These are phyloP conservation scores for Ustilaginoidea virens DNA, from an alignment of 2,329 filamentous ascomycete genomes.

Conservation along the genomic window DNA sequence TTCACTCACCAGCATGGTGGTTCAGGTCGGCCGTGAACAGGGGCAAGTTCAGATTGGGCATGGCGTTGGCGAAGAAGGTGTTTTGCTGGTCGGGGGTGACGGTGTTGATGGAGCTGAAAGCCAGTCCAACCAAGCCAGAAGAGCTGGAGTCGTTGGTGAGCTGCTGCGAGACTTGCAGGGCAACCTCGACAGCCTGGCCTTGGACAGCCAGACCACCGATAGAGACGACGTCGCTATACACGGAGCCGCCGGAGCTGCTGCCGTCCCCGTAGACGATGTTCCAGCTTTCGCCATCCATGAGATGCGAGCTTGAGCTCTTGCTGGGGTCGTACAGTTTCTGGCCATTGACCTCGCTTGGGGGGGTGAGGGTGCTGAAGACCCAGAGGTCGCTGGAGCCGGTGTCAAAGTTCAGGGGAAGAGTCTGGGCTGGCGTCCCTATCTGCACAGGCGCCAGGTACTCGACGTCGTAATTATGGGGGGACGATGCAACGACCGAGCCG, in stretches of 20 bases:
- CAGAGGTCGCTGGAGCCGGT: conserved; percentile 14
- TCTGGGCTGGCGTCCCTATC: conserved; percentile 9
- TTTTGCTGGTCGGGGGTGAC: conserved; percentile 23
- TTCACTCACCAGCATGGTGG: conserved; percentile 19
- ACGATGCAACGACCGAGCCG: conserved; percentile 5
- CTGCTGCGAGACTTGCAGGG: conserved; percentile 22
- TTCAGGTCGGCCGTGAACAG: conserved; percentile 58
- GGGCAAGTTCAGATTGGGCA: conserved; percentile 6
- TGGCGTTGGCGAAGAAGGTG: conserved; percentile 25
- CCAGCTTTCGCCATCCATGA: conserved; percentile 23
- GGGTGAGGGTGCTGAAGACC: conserved; percentile 27
- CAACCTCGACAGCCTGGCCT: conserved; percentile 27
- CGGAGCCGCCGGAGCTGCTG: conserved; percentile 24
- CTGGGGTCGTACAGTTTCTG: conserved; percentile 24
- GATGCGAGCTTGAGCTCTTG: conserved; percentile 21
- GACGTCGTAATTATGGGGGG: conserved; percentile 6
- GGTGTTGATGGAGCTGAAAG: conserved; percentile 26
- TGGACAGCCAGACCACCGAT: conserved; percentile 25
- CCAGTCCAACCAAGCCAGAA: conserved; percentile 28
- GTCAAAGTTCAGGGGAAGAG: conserved; percentile 9
- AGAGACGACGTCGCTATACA: conserved; percentile 26
- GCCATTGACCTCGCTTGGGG: conserved; percentile 17
- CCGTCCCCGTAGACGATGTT: conserved; percentile 27
- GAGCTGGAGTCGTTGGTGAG: conserved; percentile 26
- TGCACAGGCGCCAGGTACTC: conserved; percentile 8